These are phyloP conservation scores for Schoenoplectus triqueter DNA, from an alignment of 202 grass and related monocot genomes.

Conservation along the genomic window DNA sequence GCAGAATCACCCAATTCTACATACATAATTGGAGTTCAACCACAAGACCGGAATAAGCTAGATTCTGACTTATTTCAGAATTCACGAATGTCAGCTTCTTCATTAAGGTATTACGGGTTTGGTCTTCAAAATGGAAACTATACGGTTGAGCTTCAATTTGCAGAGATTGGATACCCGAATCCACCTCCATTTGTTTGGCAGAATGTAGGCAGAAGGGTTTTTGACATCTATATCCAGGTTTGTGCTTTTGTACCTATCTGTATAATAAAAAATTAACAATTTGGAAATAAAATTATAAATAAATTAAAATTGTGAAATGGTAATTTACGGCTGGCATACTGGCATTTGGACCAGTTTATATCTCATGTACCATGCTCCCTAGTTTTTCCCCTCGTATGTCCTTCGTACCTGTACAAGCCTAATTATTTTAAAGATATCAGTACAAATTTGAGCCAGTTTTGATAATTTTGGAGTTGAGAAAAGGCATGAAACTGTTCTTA, in stretches of 20 bases:
- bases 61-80: conserved; percentile 51
- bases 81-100: conserved; percentile 53
- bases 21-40: conserved; percentile 29
- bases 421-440: not conserved
- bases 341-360: not conserved
- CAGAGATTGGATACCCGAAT: conserved; percentile 45
- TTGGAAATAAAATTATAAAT: not conserved
- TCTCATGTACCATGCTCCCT: not conserved
- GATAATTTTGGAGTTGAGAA: not conserved
- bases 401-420: not conserved
- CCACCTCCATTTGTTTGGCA: conserved; percentile 35
- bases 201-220: conserved; percentile 55
- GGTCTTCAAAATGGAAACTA: conserved; percentile 63
- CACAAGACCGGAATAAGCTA: conserved; percentile 43
- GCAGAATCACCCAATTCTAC: not conserved
- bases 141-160: conserved; percentile 48
- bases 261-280: not conserved
- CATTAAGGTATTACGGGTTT: conserved; percentile 58
- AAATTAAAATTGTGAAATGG: not conserved
- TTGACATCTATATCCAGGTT: conserved; percentile 67
- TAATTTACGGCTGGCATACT: not conserved
- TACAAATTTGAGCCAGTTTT: not conserved
- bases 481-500: not conserved
- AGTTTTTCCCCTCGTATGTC: not conserved
- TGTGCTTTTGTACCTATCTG: not conserved